Evolutionary conservation across 1,284 basidiomycete species (phyloP), one percentile per base, ranked within the genome.

Genomic region (Malassezia brasiliensis): DNA sequence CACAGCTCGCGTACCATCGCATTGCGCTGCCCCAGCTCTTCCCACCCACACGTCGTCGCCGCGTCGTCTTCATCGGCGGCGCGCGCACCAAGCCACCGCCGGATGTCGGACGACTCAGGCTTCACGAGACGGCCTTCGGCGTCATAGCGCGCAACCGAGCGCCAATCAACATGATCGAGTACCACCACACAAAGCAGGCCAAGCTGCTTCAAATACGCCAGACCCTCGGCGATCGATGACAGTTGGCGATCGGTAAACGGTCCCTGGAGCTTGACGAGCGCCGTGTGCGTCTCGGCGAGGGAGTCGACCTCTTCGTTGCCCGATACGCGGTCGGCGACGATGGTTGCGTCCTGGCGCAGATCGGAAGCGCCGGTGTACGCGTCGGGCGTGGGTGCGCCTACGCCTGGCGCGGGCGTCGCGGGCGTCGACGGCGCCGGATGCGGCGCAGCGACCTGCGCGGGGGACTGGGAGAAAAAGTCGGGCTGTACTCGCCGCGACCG

Each of bases 221-320:
- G 83, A 44, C 94, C 94, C 39, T 87, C 83, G 30, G 87, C 85
- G 63, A 99, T 88, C 71, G 89, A 91, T 63, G 90, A 86, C 55
- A 98, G 83, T 74, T 98, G 94, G 11, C 85, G 81, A 76, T 94
- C 86, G n/a, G 84, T 88, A 76, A 98, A 98, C 0, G 94, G 94
- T 3, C 93, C 90, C 76, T 98, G 94, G 12, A 98, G 79, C 76
- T 98, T 98, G 72, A 99, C 91, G 9, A 99, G 83, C 1, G 90
- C 90, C 1, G 89, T 90, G 54, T 87, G 85, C 17, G 66, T 60
- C 52, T 65, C 62, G 20, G 64, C 51, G 22, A 31, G 51, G 25
- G 57, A 46, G 9, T 40, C 30, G 2, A 47, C 51, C 15, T 20
- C 25, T 1, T 39, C 15, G 34, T 42, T 22, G 37, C 22, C 57